Conservation (phyloP, 352 stramenopile genomes). For the Phytopythium sindhum region DNA sequence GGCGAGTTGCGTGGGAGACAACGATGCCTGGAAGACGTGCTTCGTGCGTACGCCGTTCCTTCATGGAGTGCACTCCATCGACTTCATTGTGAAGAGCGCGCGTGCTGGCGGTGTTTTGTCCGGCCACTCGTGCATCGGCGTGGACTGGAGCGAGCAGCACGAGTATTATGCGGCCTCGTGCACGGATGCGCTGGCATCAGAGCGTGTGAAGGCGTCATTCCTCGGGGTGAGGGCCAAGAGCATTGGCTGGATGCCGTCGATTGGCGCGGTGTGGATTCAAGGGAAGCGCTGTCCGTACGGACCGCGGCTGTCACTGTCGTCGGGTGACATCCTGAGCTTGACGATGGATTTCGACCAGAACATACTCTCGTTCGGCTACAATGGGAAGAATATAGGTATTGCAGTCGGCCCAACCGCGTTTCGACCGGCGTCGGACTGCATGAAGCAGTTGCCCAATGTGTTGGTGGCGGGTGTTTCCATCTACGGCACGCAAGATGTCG, state of each 20-base stretch:
- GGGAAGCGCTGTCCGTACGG: conserved; percentile 56
- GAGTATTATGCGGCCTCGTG: too few species aligned
- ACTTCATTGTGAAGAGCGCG: conserved; percentile 77
- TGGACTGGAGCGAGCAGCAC: conserved; percentile 43
- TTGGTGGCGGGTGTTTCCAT: conserved; percentile 61
- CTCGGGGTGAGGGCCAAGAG: conserved; percentile 45
- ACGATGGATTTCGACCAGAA: conserved; percentile 74
- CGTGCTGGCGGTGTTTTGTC: conserved; percentile 56
- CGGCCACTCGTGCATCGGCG: conserved; percentile 73
- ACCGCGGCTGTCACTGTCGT: conserved; percentile 29
- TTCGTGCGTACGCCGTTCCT: conserved; percentile 59
- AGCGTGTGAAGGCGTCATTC: conserved; percentile 35
- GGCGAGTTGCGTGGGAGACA: conserved; percentile 46
- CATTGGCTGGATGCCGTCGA: conserved; percentile 84
- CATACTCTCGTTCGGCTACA: conserved; percentile 68
- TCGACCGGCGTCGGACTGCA: conserved; percentile 20
- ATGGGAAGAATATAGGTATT: conserved; percentile 53
- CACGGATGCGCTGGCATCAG: not conserved
- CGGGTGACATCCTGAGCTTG: conserved; percentile 74
- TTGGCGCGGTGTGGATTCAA: conserved; percentile 71
- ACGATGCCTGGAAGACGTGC: conserved; percentile 60
- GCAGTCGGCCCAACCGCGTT: conserved; percentile 48
- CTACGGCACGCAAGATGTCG: conserved; percentile 65
- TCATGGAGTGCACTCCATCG: conserved; percentile 66
- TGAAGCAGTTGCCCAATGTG: conserved; percentile 34